These are phyloP conservation scores for Exophiala sp. DNA, from an alignment of 2,329 filamentous ascomycete genomes.

Conservation along the genomic window DNA sequence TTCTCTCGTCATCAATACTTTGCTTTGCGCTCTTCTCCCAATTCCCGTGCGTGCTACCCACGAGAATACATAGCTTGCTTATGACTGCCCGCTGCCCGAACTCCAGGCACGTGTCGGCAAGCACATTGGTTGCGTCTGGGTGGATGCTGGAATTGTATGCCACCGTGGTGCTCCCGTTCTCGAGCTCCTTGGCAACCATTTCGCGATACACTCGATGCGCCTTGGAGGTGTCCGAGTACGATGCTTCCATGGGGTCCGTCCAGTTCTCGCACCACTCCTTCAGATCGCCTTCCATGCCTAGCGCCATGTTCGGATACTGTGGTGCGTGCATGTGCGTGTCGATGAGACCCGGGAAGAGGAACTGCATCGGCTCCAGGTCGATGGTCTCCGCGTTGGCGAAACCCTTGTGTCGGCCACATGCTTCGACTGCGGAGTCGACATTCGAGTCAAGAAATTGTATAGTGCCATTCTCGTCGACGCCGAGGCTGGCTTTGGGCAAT, in stretches of 20 bases:
- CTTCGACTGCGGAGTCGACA: conserved; percentile 5
- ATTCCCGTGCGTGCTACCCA: conserved; percentile 42
- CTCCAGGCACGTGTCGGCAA: conserved; percentile 53
- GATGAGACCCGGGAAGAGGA: conserved; percentile 59
- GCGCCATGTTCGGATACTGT: conserved; percentile 47
- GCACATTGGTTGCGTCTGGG: conserved; percentile 53
- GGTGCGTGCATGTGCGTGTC: conserved; percentile 69
- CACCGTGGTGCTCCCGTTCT: conserved; percentile 61
- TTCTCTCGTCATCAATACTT: conserved; percentile 24
- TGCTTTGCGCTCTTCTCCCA: conserved; percentile 29
- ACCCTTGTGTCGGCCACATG: conserved; percentile 2
- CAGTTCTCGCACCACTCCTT: conserved; percentile 62
- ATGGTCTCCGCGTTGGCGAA: background rate
- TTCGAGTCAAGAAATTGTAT: conserved; percentile 9
- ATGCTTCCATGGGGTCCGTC: conserved; percentile 63
- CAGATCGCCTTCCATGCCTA: conserved; percentile 39
- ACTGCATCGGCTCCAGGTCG: conserved; percentile 33
- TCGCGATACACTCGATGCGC: conserved; percentile 51
- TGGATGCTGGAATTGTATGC: conserved; percentile 60
- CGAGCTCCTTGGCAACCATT: conserved; percentile 56
- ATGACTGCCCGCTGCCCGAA: conserved; percentile 59
- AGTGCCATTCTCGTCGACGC: conserved; percentile 6
- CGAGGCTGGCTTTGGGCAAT: conserved; percentile 5
- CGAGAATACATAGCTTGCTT: conserved; percentile 60
- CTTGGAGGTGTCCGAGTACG: conserved; percentile 54